A percentile compares a stretch with the other conserved stretches of the same genome.
Evolutionary conservation across 257 asterid species (phyloP).

Genomic region (Gynochthodes officinalis): DNA sequence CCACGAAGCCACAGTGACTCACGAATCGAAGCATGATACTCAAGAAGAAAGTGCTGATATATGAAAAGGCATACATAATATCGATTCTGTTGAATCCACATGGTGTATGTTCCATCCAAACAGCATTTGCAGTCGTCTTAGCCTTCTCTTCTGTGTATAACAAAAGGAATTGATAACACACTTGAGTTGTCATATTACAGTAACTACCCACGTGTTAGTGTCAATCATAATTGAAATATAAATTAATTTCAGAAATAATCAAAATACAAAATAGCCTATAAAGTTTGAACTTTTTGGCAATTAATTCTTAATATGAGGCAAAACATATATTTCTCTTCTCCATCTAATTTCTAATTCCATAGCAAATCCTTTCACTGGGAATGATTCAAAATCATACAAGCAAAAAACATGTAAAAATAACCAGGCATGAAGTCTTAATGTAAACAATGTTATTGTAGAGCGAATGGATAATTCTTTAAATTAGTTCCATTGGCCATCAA

Average conservation of each 20-base stretch:
- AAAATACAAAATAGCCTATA: not conserved
- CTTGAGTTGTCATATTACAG: not conserved
- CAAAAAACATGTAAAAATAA: no score
- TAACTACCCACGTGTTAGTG: not conserved
- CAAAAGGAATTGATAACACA: not conserved
- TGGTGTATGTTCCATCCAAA: slow-evolving; percentile 78
- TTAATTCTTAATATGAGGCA: not conserved
- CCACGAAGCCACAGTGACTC: not conserved
- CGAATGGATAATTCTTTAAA: not conserved
- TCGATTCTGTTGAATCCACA: slow-evolving; percentile 62
- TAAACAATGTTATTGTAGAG: not conserved
- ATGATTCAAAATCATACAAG: not conserved
- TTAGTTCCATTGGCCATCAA: not conserved
- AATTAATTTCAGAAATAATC: not conserved
- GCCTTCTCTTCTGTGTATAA: slow-evolving; percentile 64
- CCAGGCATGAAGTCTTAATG: not conserved
- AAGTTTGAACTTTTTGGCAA: not conserved
- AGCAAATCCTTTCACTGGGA: not conserved
- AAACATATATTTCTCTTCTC: not conserved
- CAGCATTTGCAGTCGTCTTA: slow-evolving; percentile 60
- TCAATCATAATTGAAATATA: not conserved
- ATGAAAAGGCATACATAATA: slow-evolving; percentile 40
- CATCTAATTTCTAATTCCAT: not conserved
- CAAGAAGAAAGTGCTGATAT: not conserved
- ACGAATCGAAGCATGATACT: not conserved